A percentile compares a stretch with the other conserved stretches of the same genome.
phyloP scores from a whole-genome alignment of 1,284 basidiomycete genomes.

The Sporisorium scitamineum region DNA sequence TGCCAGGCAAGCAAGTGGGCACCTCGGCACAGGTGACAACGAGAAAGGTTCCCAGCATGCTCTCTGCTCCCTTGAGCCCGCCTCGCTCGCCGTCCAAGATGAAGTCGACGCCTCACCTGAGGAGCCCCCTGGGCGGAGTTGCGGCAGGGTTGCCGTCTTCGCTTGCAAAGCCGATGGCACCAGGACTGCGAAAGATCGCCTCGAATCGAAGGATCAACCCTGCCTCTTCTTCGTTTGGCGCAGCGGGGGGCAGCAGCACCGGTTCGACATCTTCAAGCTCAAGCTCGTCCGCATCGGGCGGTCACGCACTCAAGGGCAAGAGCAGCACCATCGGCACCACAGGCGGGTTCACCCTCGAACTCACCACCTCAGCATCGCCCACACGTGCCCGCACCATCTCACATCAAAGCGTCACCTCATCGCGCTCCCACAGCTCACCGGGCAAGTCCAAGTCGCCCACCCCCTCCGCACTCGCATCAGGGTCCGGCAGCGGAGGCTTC shows the following conservation, averaged over 20 bases:
- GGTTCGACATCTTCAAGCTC: slow-evolving; percentile 22
- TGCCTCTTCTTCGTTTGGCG: background rate
- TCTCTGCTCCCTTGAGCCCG: slow-evolving; percentile 36
- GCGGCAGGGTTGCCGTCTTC: slow-evolving; percentile 24
- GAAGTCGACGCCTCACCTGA: slow-evolving; percentile 53
- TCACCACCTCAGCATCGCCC: slow-evolving; percentile 40
- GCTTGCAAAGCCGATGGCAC: slow-evolving; percentile 19
- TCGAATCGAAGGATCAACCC: slow-evolving; percentile 47
- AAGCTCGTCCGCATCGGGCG: slow-evolving; percentile 21
- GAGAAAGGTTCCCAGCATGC: slow-evolving; percentile 26
- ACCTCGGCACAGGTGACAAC: slow-evolving; percentile 18
- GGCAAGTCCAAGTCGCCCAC: slow-evolving; percentile 41
- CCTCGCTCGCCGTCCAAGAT: slow-evolving; percentile 50
- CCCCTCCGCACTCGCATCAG: slow-evolving; percentile 15
- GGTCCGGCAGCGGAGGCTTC: slow-evolving; percentile 13
- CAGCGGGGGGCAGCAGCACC: slow-evolving; percentile 10
- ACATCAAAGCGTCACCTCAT: slow-evolving; percentile 21
- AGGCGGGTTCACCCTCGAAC: slow-evolving; percentile 36
- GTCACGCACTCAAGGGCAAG: slow-evolving; percentile 7
- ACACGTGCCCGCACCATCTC: slow-evolving; percentile 40
- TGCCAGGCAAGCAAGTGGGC: slow-evolving; percentile 6
- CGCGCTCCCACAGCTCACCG: slow-evolving; percentile 17
- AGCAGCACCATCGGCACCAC: slow-evolving; percentile 13
- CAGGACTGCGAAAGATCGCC: slow-evolving; percentile 50
- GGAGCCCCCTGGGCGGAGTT: slow-evolving; percentile 15